These are phyloP conservation scores for Plasmopara muralis DNA, from an alignment of 352 stramenopile genomes.

Conservation along the genomic window DNA sequence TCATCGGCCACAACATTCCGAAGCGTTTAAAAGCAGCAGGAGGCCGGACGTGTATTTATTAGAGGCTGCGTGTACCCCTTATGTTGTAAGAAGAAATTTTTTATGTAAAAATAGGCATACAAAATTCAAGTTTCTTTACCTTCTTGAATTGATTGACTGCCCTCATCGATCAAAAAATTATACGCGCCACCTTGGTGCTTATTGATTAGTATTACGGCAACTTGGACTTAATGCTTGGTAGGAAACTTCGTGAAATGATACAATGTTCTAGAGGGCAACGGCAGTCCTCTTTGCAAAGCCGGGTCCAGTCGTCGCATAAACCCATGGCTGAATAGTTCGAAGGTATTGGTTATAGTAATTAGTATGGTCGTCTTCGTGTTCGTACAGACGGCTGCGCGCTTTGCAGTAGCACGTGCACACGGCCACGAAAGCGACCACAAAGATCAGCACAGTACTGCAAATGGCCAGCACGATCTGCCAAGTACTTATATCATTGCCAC, in stretches of 20 bases:
- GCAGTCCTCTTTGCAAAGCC: slow-evolving; percentile 10
- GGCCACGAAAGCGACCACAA: slow-evolving; percentile 34
- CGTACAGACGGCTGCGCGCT: slow-evolving; percentile 32
- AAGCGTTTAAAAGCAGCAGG: slow-evolving; percentile 16
- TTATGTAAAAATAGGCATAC: slow-evolving; percentile 6
- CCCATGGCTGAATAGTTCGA: slow-evolving; percentile 9
- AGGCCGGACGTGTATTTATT: slow-evolving; percentile 40
- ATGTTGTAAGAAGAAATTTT: neutral
- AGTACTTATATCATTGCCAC: slow-evolving; percentile 15
- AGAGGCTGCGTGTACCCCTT: neutral
- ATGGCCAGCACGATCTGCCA: slow-evolving; percentile 52
- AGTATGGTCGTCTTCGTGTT: slow-evolving; percentile 31
- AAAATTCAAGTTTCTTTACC: neutral
- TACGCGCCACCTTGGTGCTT: too few species aligned
- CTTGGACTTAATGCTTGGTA: too few species aligned
- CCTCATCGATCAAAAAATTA: too few species aligned
- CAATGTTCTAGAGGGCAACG: slow-evolving; percentile 13
- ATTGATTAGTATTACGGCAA: too few species aligned
- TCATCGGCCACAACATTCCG: slow-evolving; percentile 22
- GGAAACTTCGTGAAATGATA: neutral
- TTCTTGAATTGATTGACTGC: too few species aligned
- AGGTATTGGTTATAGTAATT: slow-evolving; percentile 29
- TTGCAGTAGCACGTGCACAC: slow-evolving; percentile 48
- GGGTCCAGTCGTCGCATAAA: slow-evolving; percentile 1
- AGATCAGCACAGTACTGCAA: slow-evolving; percentile 33